Evolutionary conservation across 2,329 filamentous ascomycete genomes (phyloP).

Genomic region (Amauroascus verrucosus): DNA sequence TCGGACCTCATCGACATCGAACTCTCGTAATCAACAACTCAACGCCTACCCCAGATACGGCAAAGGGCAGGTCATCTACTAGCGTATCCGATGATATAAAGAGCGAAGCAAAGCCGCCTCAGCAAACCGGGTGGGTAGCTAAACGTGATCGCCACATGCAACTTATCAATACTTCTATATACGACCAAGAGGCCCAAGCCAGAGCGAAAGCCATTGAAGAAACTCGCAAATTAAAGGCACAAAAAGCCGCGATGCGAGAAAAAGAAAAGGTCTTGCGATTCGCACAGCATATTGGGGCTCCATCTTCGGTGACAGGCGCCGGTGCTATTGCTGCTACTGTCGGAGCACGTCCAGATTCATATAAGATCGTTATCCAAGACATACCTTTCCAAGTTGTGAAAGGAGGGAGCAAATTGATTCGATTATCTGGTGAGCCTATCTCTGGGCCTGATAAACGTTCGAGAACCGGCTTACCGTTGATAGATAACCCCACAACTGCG

Average conservation of each 20-base stretch:
- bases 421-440: slow-evolving; percentile 53
- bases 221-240: slow-evolving; percentile 40
- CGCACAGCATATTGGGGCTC: slow-evolving; percentile 26
- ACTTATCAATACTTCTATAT: slow-evolving; percentile 70
- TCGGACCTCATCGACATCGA: slow-evolving; percentile 43
- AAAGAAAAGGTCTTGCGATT: slow-evolving; percentile 33
- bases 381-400: slow-evolving; percentile 63
- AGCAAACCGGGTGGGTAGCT: slow-evolving; percentile 52
- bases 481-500: slow-evolving; percentile 49
- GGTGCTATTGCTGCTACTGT: not conserved
- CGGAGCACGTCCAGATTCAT: slow-evolving; percentile 32
- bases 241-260: slow-evolving; percentile 51
- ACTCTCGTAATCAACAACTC: slow-evolving; percentile 56
- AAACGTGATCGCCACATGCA: slow-evolving; percentile 69
- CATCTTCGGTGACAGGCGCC: slow-evolving; percentile 13
- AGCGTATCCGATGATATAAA: slow-evolving; percentile 23
- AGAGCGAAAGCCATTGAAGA: slow-evolving; percentile 63
- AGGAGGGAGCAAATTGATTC: slow-evolving; percentile 73
- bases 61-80: slow-evolving; percentile 21
- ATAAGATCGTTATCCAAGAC: slow-evolving; percentile 60
- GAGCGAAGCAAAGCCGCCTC: slow-evolving; percentile 22
- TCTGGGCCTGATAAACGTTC: slow-evolving; percentile 8
- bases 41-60: slow-evolving; percentile 18
- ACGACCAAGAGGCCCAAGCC: slow-evolving; percentile 60
- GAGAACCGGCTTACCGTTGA: slow-evolving; percentile 38